These are phyloP conservation scores for Mucor velutinosus DNA, from an alignment of 371 early-diverging fungal species.

Conservation along the genomic window DNA sequence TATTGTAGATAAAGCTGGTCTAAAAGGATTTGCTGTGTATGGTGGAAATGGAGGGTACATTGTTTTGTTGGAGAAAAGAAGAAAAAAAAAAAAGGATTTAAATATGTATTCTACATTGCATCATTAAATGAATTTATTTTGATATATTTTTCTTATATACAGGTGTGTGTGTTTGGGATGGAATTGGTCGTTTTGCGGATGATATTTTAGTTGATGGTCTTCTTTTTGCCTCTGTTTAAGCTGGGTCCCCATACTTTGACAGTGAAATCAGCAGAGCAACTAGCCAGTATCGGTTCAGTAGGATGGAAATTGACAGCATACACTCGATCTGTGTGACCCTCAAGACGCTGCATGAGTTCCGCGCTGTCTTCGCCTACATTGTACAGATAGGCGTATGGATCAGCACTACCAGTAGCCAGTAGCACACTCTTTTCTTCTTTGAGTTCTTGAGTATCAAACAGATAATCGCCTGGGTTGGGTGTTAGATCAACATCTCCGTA, in stretches of 20 bases:
- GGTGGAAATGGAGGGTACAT: not conserved
- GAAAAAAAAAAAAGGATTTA: not conserved
- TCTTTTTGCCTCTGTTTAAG: constrained; percentile 49
- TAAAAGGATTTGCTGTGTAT: not conserved
- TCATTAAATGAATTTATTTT: constrained; percentile 3
- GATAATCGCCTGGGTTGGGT: constrained; percentile 32
- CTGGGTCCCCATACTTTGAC: constrained; percentile 80
- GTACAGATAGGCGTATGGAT: constrained; percentile 85
- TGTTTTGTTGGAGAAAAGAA: not conserved
- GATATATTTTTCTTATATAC: constrained; percentile 2
- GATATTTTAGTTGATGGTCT: constrained; percentile 32
- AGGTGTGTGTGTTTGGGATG: not conserved
- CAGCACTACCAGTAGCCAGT: constrained; percentile 85
- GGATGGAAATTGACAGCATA: constrained; percentile 87
- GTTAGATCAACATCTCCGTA: constrained; percentile 44
- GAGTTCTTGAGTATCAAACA: constrained; percentile 47
- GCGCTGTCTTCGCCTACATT: constrained; percentile 74
- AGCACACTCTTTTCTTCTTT: constrained; percentile 65
- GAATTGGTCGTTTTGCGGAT: not conserved
- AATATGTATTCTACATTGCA: not conserved
- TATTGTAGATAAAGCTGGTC: not conserved
- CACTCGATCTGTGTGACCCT: constrained; percentile 87
- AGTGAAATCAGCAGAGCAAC: constrained; percentile 83
- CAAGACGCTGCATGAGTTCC: constrained; percentile 76
- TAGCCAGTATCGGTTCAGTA: constrained; percentile 75